Conservation (phyloP, 148 eudicot genomes). For the Polygonum maritimum region DNA sequence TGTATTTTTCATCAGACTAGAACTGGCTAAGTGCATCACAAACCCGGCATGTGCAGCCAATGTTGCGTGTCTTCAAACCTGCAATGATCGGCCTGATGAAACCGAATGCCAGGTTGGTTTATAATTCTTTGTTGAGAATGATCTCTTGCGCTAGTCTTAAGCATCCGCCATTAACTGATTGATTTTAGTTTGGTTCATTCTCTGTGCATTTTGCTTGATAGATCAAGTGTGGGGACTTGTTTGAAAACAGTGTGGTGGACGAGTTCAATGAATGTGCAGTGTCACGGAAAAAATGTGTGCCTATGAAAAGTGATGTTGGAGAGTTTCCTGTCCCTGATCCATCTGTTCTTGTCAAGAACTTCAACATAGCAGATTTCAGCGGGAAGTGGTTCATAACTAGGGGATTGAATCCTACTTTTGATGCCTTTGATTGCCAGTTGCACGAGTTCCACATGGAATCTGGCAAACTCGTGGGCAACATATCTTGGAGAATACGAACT, state of each 20-base stretch:
- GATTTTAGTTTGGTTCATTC: not conserved
- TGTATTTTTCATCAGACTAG: conserved; percentile 38
- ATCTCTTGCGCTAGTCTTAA: not conserved
- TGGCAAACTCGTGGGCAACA: conserved; percentile 66
- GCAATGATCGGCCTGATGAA: conserved; percentile 93
- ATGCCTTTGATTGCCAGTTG: conserved; percentile 80
- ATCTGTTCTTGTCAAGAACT: conserved; percentile 48
- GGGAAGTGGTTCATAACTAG: conserved; percentile 90
- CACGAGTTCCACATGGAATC: conserved; percentile 68
- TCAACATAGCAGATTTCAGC: conserved; percentile 60
- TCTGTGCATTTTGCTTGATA: not conserved
- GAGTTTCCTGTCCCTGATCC: conserved; percentile 90
- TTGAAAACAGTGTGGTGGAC: conserved; percentile 88
- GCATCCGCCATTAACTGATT: not conserved
- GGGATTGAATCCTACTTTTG: conserved; percentile 88
- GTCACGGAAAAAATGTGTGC: conserved; percentile 92
- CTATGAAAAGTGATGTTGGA: conserved; percentile 86
- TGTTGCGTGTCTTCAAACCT: conserved; percentile 94
- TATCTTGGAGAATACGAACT: conserved; percentile 74
- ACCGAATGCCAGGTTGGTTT: conserved; percentile 86
- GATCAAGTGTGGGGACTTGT: conserved; percentile 97
- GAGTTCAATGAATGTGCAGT: conserved; percentile 98
- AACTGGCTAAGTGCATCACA: conserved; percentile 90
- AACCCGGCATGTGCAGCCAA: conserved; percentile 99
- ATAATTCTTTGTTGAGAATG: not conserved